These are phyloP conservation scores for Yamadazyma nakazawae DNA, from an alignment of 805 yeast species.

Conservation along the genomic window DNA sequence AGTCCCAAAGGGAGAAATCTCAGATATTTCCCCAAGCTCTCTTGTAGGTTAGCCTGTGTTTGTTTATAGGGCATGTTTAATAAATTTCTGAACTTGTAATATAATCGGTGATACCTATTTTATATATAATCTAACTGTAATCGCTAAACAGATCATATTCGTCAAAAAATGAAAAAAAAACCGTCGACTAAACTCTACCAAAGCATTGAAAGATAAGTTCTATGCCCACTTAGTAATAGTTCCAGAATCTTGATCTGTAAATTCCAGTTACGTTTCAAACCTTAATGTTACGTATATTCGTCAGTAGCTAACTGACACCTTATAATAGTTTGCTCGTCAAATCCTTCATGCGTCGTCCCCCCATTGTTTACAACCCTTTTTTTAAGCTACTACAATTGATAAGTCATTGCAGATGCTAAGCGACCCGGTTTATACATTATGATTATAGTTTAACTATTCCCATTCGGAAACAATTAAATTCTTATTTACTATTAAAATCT, in stretches of 20 bases:
- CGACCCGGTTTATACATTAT: neutral
- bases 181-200: neutral
- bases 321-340: too few relatives aligned
- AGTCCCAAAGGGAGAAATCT: neutral
- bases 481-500: slow-evolving; percentile 21
- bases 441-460: slow-evolving; percentile 21
- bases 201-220: neutral
- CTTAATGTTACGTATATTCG: too few relatives aligned
- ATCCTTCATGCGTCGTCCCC: too few relatives aligned
- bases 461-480: slow-evolving; percentile 33
- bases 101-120: neutral
- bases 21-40: neutral
- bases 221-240: too few relatives aligned
- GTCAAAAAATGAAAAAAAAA: neutral
- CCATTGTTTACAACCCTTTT: neutral
- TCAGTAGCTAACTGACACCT: too few relatives aligned
- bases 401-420: neutral
- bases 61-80: slow-evolving; percentile 1
- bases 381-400: neutral
- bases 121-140: neutral
- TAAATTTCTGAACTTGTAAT: neutral
- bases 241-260: too few relatives aligned
- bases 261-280: too few relatives aligned
- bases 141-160: too few relatives aligned
- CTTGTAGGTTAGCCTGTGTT: neutral